Evolutionary conservation across 2,329 filamentous ascomycete genomes (phyloP).

Genomic region (Paecilomyces sp.): DNA sequence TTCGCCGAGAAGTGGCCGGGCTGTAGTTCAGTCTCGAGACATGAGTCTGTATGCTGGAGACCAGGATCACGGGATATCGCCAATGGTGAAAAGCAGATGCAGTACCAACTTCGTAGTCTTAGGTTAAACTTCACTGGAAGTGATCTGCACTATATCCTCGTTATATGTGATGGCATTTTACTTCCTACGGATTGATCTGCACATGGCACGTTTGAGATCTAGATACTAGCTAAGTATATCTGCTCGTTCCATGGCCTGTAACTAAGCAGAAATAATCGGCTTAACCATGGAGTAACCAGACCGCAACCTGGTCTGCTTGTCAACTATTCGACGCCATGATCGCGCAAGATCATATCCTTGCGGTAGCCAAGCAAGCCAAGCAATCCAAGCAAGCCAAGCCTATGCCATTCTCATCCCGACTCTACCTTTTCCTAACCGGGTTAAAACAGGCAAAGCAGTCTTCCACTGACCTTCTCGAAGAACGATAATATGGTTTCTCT

Average conservation of each 20-base stretch:
- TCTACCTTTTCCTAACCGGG: neutral
- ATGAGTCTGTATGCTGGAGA: too few relatives aligned
- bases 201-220: neutral
- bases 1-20: too few relatives aligned
- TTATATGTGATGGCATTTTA: neutral
- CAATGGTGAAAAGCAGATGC: too few relatives aligned
- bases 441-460: neutral
- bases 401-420: neutral
- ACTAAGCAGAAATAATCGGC: neutral
- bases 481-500: neutral
- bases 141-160: neutral
- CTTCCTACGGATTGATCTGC: neutral
- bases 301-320: neutral
- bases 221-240: neutral
- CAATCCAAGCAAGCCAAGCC: neutral
- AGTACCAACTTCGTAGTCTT: too few relatives aligned
- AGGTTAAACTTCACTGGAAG: too few relatives aligned
- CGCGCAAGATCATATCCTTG: neutral
- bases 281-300: neutral
- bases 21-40: too few relatives aligned
- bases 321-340: neutral
- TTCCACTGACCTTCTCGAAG: neutral
- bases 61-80: too few relatives aligned
- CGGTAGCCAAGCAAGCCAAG: neutral
- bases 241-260: neutral